These are phyloP conservation scores for Pseudocohnilembus persalinus DNA, from an alignment of 169 alveolate genomes.

Conservation along the genomic window DNA sequence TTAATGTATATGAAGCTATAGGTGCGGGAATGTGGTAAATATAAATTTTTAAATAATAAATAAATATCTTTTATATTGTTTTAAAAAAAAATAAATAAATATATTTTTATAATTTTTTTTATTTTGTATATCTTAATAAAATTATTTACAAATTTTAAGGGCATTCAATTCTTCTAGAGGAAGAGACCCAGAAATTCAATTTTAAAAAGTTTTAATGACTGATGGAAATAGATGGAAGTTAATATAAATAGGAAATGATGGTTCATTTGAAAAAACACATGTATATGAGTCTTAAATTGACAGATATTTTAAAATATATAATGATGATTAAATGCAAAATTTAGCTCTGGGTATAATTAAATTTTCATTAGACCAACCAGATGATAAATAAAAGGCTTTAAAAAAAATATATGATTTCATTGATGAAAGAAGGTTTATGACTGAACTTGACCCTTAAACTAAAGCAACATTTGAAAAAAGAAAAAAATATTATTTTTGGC, in stretches of 20 bases:
- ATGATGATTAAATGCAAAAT: slow-evolving; percentile 24
- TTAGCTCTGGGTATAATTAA: slow-evolving; percentile 37
- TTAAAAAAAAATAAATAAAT: too few species aligned
- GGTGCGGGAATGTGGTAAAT: slow-evolving; percentile 40
- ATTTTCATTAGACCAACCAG: slow-evolving; percentile 29
- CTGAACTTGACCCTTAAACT: slow-evolving; percentile 19
- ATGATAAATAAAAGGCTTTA: slow-evolving; percentile 34
- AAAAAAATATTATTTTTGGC: slow-evolving; percentile 3
- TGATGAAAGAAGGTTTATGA: slow-evolving; percentile 44
- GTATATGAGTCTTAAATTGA: slow-evolving; percentile 21
- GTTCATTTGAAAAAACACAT: slow-evolving; percentile 34
- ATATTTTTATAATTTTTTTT: too few species aligned
- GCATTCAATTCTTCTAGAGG: slow-evolving; percentile 29
- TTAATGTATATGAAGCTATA: slow-evolving; percentile 20
- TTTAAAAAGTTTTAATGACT: slow-evolving; percentile 26
- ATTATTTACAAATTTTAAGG: too few species aligned
- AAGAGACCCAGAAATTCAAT: slow-evolving; percentile 1
- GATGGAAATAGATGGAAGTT: slow-evolving; percentile 50
- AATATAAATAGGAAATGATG: slow-evolving; percentile 32
- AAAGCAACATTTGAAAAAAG: slow-evolving; percentile 2
- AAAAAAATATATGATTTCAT: slow-evolving; percentile 41
- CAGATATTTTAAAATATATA: slow-evolving; percentile 29
- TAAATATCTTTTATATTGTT: neutral
- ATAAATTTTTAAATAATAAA: too few species aligned
- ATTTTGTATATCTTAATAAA: too few species aligned